Base-by-base conservation (phyloP, 2,329 filamentous ascomycete genomes). In the Pseudogymnoascus sp. region DNA sequence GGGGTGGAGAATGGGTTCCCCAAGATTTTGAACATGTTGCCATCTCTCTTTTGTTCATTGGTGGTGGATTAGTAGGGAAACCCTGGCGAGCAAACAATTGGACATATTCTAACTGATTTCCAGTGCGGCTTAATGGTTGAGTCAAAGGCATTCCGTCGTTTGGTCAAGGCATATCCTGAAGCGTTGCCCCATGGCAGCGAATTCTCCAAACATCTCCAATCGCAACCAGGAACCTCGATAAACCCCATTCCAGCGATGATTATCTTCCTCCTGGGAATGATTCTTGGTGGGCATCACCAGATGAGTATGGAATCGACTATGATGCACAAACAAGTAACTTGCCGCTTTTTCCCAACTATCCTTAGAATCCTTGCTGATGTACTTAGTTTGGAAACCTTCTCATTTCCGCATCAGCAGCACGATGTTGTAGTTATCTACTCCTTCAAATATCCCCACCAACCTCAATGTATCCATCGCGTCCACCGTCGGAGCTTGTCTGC, bases 281-380 rank as follows among this genome's bases (percentile, higher is more conserved):
- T 39, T 21, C 45, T 62, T 39, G 41, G 43, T 5, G 45, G 49
- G 16, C 61, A 62, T 58, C 49, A 59, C 49, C 61, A 62, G 35
- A 31, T 29, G 14, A 59, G 21, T 21, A 41, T 10, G 61, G 45
- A 59, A 59, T 62, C 61, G 31, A 59, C 49, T 21, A 41, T 59
- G 49, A 62, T 62, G 61, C 37, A 64, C 41, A 61, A 61, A 49
- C 59, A 63, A 29, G 62, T 63, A 63, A 37, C 45, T 63, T 39
- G 59, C 41, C 37, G 14, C 43, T 61, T 21, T 31, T 14, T 23
- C 33, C 29, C 35, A 45, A 63, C 60, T 62, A 55, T 62, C 35
- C 11, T 45, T 61, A 59, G 31, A 43, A 62, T 61, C 37, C 43
- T 62, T 39, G 60, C 60, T 63, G 35, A 63, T 59, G 60, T 33